Base-by-base conservation (phyloP, 495 filamentous ascomycete genomes). In the Penicillium nucicola region DNA sequence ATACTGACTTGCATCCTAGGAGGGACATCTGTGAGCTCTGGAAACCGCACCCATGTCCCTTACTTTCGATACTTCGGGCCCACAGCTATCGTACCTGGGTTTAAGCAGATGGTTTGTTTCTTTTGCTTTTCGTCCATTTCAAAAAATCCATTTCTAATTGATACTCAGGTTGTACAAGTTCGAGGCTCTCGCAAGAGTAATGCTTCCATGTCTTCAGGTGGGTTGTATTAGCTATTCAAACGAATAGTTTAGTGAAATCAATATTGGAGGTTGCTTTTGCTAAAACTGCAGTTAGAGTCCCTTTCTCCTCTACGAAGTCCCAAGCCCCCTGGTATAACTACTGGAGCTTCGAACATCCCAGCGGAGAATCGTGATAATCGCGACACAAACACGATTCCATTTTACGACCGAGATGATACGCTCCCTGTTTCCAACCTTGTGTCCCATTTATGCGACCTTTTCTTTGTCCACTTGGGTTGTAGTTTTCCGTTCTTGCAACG, bases 11-110 rank as follows among this genome's bases (percentile, higher is more conserved):
- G n/a, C 2, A 11, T 36, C 32, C 10, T 39, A 75, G 71, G 60
- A 49, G 67, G 71, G 13, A 73, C 71, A n/a, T 73, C 71, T 31
- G 22, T 74, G 28, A 71, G 70, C 60, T 69, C 70, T 18, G 54
- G 51, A 10, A 60, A 59, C 43, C 66, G 84, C 72, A 72, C 86
- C 53, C 86, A 88, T 45, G 86, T 92, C 47, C 89, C 89, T 2
- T 95, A 90, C 63, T 95, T 92, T 64, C 74, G 89, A 37, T 95
- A 92, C 61, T 92, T 92, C 62, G 89, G 89, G 0, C 88, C 88
- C 1, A 95, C 89, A 2, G 89, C 89, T 49, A 95, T 95, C 57
- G 87, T 92, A 31, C 89, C 89, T 2, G 89, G 89, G n/a, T 92
- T 89, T 68, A 95, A 92, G 66, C 87, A 92, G 61, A 91, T 92